phyloP scores from a whole-genome alignment of 2,329 filamentous ascomycete genomes.

The Cladosporium sphaerospermum region DNA sequence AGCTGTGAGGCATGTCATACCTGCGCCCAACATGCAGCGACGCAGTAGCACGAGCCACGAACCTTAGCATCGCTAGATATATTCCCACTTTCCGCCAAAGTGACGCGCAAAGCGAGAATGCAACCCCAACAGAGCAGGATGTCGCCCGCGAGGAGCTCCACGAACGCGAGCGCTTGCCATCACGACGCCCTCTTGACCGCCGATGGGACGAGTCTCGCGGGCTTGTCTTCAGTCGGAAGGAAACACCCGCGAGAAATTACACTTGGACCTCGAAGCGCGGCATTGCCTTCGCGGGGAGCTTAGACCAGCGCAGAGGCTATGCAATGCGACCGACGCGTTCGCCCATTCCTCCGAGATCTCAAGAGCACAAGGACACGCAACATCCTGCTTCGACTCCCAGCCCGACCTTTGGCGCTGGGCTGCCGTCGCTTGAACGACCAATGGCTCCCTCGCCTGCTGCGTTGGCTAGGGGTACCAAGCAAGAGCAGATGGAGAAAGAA shows the following conservation, averaged over 20 bases:
- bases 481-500: slow-evolving; percentile 3
- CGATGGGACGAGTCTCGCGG: slow-evolving; percentile 26
- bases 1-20: slow-evolving; percentile 10
- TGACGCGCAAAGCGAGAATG: background rate
- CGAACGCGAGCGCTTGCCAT: slow-evolving; percentile 16
- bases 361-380: background rate
- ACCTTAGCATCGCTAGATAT: slow-evolving; percentile 1
- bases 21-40: slow-evolving; percentile 11
- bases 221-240: slow-evolving; percentile 16
- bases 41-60: slow-evolving; percentile 7
- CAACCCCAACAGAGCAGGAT: background rate
- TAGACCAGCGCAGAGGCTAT: slow-evolving; percentile 1
- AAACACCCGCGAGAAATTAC: background rate
- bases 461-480: background rate
- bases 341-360: background rate
- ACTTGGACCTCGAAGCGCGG: slow-evolving; percentile 3
- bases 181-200: slow-evolving; percentile 22
- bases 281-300: background rate
- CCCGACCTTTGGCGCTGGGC: background rate
- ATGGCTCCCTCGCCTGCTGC: background rate
- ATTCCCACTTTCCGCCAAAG: background rate
- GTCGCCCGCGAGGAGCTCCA: background rate
- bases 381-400: background rate
- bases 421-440: background rate
- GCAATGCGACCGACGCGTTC: background rate